Conservation (phyloP, 768 basidiomycete species). For the Tylopilus sp. region DNA sequence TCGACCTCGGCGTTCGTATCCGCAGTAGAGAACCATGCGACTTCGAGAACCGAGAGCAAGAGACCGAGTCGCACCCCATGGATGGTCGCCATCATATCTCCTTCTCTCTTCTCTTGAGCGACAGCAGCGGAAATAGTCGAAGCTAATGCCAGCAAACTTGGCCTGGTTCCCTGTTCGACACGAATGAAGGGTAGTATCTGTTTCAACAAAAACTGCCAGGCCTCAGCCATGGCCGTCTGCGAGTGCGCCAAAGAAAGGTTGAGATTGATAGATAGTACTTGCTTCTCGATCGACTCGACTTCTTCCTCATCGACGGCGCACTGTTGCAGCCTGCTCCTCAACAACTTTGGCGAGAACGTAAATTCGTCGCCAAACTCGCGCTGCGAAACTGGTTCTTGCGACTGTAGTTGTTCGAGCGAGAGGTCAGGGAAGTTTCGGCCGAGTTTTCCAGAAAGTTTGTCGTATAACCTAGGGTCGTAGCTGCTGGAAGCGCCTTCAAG, state of each 20-base stretch:
- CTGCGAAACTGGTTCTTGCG: constrained; percentile 57
- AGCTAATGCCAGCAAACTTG: constrained; percentile 53
- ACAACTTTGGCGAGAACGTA: constrained; percentile 59
- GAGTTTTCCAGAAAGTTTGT: constrained; percentile 50
- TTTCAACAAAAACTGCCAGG: constrained; percentile 74
- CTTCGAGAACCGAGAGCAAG: constrained; percentile 73
- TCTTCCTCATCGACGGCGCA: constrained; percentile 34
- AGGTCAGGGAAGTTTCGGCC: constrained; percentile 55
- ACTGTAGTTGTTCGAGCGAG: constrained; percentile 59
- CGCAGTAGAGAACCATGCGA: constrained; percentile 66
- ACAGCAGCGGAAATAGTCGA: constrained; percentile 64
- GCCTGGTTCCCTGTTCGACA: constrained; percentile 53
- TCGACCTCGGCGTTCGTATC: constrained; percentile 53
- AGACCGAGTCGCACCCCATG: constrained; percentile 74
- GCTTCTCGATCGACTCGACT: constrained; percentile 50
- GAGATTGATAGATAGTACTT: constrained; percentile 73
- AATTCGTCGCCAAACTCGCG: constrained; percentile 82
- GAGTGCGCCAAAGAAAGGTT: constrained; percentile 84
- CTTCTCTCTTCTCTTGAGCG: constrained; percentile 63
- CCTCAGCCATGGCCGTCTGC: constrained; percentile 67
- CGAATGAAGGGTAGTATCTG: constrained; percentile 63
- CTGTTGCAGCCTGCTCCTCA: constrained; percentile 57
- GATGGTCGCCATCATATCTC: constrained; percentile 82
- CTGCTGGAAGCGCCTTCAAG: constrained; percentile 66
- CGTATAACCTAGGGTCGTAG: constrained; percentile 72